These are phyloP conservation scores for Saccharomycopsis sp. DNA, from an alignment of 805 yeast genomes.

Conservation along the genomic window DNA sequence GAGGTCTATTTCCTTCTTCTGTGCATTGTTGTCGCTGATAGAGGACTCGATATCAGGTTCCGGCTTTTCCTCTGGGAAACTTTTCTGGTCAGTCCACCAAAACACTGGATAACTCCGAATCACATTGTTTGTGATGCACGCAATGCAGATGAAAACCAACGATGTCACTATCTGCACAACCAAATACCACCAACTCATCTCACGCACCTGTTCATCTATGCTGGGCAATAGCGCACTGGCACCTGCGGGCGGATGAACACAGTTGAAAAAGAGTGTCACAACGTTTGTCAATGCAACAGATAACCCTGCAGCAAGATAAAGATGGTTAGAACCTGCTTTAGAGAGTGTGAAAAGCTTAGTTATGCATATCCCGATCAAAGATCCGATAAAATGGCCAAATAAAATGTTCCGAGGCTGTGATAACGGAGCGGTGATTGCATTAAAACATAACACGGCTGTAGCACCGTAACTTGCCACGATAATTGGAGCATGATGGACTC, in stretches of 20 bases:
- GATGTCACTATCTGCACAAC: constrained; percentile 48
- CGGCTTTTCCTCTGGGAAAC: not conserved
- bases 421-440: constrained; percentile 48
- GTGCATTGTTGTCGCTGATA: not conserved
- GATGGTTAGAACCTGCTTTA: constrained; percentile 36
- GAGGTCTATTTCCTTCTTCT: not conserved
- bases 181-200: constrained; percentile 61
- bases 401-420: constrained; percentile 60
- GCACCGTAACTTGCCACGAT: constrained; percentile 59
- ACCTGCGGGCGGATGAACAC: constrained; percentile 69
- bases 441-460: constrained; percentile 52
- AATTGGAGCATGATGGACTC: constrained; percentile 36
- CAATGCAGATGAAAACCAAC: constrained; percentile 42
- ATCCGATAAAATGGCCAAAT: constrained; percentile 48
- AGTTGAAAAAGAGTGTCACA: constrained; percentile 44
- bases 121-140: constrained; percentile 48
- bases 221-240: constrained; percentile 59
- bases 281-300: constrained; percentile 50
- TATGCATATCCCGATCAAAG: constrained; percentile 48
- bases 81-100: constrained; percentile 43
- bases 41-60: not conserved
- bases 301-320: constrained; percentile 54
- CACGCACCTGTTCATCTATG: constrained; percentile 37
- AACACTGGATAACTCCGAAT: constrained; percentile 46
- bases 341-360: constrained; percentile 47